A percentile compares a stretch with the other conserved stretches of the same genome.
Conservation (phyloP, 75 land plant genomes). For the Picea glauca region DNA sequence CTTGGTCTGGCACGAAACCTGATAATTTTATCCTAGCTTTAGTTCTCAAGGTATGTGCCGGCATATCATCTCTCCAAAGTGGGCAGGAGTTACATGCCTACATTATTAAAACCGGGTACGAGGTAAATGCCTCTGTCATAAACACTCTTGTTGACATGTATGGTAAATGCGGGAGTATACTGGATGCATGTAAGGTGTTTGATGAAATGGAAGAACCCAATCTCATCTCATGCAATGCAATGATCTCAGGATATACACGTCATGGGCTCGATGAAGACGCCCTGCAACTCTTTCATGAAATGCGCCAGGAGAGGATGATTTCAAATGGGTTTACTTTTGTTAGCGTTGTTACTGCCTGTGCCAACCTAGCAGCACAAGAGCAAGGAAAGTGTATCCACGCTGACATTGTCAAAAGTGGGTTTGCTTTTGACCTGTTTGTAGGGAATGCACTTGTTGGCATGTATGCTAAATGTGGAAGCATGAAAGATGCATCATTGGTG, state of each 20-base stretch:
- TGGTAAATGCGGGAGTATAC: slow-evolving; percentile 18
- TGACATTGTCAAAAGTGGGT: slow-evolving; percentile 4
- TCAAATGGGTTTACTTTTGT: slow-evolving; percentile 21
- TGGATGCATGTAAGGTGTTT: slow-evolving; percentile 15
- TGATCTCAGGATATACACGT: slow-evolving; percentile 19
- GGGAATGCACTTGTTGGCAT: neutral
- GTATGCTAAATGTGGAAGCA: slow-evolving; percentile 1
- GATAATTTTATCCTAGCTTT: slow-evolving; percentile 5
- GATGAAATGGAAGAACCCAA: slow-evolving; percentile 12
- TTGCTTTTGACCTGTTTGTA: neutral
- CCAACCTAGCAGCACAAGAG: slow-evolving; percentile 10
- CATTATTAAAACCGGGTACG: slow-evolving; percentile 2
- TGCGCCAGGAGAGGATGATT: slow-evolving; percentile 14
- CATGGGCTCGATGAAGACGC: slow-evolving; percentile 20
- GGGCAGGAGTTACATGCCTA: slow-evolving; percentile 13
- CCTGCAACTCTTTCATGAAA: slow-evolving; percentile 13
- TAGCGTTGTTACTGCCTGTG: slow-evolving; percentile 22
- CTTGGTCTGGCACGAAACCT: neutral
- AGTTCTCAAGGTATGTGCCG: slow-evolving; percentile 12
- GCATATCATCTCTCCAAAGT: slow-evolving; percentile 7
- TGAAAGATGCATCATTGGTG: neutral
- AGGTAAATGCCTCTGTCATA: neutral
- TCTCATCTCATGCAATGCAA: slow-evolving; percentile 25
- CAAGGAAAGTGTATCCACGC: slow-evolving; percentile 12
- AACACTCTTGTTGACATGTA: slow-evolving; percentile 27